phyloP scores from a whole-genome alignment of 2,329 filamentous ascomycete genomes.

The Xylariaceae sp. region DNA sequence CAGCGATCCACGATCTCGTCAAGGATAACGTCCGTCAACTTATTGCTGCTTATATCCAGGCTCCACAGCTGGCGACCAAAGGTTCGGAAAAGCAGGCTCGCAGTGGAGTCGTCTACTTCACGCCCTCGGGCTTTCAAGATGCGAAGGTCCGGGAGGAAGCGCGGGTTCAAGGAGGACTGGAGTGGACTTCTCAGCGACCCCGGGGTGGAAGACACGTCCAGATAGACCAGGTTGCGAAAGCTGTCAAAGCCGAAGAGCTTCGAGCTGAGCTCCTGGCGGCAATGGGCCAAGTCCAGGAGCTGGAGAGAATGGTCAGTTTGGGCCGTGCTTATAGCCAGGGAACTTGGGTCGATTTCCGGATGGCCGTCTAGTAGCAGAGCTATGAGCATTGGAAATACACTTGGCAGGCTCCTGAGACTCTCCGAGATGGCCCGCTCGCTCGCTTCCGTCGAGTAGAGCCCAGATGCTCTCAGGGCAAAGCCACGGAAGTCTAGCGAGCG shows the following conservation, averaged over 20 bases:
- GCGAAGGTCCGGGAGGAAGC: constrained; percentile 37
- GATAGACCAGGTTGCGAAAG: constrained; percentile 38
- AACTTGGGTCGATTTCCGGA: constrained; percentile 34
- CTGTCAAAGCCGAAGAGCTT: constrained; percentile 31
- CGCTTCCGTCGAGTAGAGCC: constrained; percentile 33
- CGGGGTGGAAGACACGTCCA: constrained; percentile 44
- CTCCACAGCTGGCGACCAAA: constrained; percentile 44
- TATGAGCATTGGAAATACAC: constrained; percentile 35
- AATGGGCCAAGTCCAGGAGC: constrained; percentile 39
- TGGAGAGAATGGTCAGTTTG: constrained; percentile 18
- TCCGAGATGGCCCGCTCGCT: constrained; percentile 29
- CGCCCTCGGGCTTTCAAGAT: constrained; percentile 43
- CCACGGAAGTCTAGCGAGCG: constrained; percentile 40
- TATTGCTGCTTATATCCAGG: constrained; percentile 46
- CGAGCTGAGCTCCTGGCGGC: constrained; percentile 30
- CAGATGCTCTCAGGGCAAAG: constrained; percentile 32
- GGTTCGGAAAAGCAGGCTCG: constrained; percentile 26
- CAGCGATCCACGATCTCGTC: constrained; percentile 24
- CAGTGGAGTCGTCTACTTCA: constrained; percentile 35
- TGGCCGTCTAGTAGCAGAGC: constrained; percentile 43
- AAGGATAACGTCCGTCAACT: constrained; percentile 39
- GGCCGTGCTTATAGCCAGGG: constrained; percentile 20
- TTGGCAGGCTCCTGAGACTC: constrained; percentile 31
- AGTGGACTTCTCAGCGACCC: constrained; percentile 34
- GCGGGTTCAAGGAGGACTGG: constrained; percentile 24